Conservation (phyloP, 2,329 filamentous ascomycete species). For the Ophiostoma perfectum region DNA sequence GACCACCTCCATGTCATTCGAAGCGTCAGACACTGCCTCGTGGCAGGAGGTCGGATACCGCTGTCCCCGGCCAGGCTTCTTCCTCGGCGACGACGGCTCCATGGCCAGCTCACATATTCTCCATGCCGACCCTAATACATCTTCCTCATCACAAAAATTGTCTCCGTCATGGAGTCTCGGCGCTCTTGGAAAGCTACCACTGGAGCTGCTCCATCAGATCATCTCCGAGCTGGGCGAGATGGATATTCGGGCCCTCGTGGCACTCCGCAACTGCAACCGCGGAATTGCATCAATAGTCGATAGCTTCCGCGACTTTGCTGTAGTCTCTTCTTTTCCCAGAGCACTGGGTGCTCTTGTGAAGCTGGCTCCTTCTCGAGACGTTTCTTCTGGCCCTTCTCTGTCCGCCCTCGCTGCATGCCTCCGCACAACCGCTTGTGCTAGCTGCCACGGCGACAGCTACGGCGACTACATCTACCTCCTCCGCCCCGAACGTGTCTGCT, state of each 20-base stretch:
- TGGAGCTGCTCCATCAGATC: constrained; percentile 25
- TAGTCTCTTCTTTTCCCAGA: constrained; percentile 24
- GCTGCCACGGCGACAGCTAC: constrained; percentile 19
- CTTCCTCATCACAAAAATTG: neutral
- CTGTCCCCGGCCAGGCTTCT: constrained; percentile 26
- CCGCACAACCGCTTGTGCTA: constrained; percentile 20
- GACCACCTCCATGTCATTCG: neutral
- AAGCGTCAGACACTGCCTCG: constrained; percentile 14
- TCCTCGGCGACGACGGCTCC: constrained; percentile 25
- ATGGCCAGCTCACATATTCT: constrained; percentile 21
- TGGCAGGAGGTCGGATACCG: constrained; percentile 25
- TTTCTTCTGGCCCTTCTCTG: constrained; percentile 6
- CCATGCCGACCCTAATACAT: neutral
- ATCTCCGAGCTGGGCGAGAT: constrained; percentile 21
- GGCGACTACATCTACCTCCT: constrained; percentile 27
- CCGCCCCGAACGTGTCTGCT: constrained; percentile 25
- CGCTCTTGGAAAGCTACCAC: constrained; percentile 19
- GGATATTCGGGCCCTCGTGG: constrained; percentile 22
- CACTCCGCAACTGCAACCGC: constrained; percentile 25
- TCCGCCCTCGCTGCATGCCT: constrained; percentile 24
- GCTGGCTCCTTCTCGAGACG: neutral
- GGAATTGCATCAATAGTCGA: constrained; percentile 22
- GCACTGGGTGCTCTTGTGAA: constrained; percentile 24
- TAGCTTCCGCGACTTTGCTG: constrained; percentile 23
- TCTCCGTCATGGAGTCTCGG: constrained; percentile 21